A percentile compares a stretch with the other conserved stretches of the same genome.
These are phyloP conservation scores for Paramecium tetraurelia DNA, from an alignment of 73 alveolate genomes.

Conservation along the genomic window DNA sequence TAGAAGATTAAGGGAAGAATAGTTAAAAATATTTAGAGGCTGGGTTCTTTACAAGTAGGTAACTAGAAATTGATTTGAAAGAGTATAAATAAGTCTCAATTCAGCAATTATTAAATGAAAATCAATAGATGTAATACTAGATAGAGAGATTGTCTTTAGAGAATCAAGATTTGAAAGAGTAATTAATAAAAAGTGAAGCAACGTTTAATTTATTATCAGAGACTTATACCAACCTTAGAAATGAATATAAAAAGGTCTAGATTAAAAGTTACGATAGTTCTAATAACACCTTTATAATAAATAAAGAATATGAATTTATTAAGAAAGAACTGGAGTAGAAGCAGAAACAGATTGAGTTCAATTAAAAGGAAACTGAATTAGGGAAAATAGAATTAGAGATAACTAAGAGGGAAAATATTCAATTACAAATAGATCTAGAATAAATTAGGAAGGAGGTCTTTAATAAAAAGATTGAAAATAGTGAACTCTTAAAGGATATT, in stretches of 20 bases:
- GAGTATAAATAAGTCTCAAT: neutral
- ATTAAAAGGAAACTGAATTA: neutral
- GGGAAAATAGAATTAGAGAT: neutral
- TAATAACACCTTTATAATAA: neutral
- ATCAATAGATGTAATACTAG: neutral
- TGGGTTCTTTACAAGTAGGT: neutral
- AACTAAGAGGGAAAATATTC: neutral
- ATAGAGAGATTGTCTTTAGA: neutral
- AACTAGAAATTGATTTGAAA: neutral
- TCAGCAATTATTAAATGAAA: neutral
- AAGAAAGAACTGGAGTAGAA: neutral
- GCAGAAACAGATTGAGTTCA: neutral
- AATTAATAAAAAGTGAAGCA: neutral
- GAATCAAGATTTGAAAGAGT: neutral
- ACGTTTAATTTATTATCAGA: conserved; percentile 1
- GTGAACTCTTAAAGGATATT: neutral
- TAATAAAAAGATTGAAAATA: neutral
- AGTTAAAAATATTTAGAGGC: neutral
- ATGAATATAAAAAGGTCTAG: neutral
- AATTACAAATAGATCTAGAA: neutral
- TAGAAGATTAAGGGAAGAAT: neutral
- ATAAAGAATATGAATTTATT: neutral
- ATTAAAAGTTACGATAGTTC: neutral
- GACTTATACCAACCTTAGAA: neutral
- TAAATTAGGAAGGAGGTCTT: neutral